Evolutionary conservation across 176 grass and related monocot species (phyloP).

Genomic region (Raddia guianensis): DNA sequence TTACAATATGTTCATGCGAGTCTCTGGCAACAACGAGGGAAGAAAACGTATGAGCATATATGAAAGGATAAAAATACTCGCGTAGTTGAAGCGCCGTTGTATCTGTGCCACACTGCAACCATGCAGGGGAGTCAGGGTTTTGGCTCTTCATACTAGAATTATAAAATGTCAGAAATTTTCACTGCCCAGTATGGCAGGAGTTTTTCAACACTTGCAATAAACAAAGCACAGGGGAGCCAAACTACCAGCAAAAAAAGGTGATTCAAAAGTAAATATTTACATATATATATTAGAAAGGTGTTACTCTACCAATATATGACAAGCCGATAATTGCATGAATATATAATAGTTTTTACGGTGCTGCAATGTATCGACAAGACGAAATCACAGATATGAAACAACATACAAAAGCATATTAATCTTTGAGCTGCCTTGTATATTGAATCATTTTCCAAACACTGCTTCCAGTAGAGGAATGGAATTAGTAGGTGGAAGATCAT

Average conservation of each 20-base stretch:
- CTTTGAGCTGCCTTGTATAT: conserved; percentile 33
- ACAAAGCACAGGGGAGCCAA: neutral
- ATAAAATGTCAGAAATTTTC: neutral
- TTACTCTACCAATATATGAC: conserved; percentile 50
- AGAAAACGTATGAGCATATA: neutral
- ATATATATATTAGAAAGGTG: conserved; percentile 34
- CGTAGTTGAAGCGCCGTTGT: neutral
- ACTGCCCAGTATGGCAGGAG: neutral
- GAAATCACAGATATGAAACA: conserved; percentile 33
- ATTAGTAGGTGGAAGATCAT: conserved; percentile 48
- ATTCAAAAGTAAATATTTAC: conserved; percentile 34
- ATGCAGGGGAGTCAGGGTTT: neutral
- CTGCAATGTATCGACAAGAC: conserved; percentile 17
- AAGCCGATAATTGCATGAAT: conserved; percentile 45
- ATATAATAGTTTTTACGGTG: conserved; percentile 33
- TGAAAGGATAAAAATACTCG: neutral
- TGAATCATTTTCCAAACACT: conserved; percentile 20
- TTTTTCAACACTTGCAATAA: neutral
- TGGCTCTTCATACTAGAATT: neutral
- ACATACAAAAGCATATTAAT: conserved; percentile 35
- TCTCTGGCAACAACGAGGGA: too few species aligned
- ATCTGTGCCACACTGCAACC: neutral
- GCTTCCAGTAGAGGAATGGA: conserved; percentile 37
- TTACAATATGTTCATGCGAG: neutral
- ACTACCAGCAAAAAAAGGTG: neutral